These are phyloP conservation scores for Lentinula novae-zelandiae DNA, from an alignment of 1,284 basidiomycete genomes.

Conservation along the genomic window DNA sequence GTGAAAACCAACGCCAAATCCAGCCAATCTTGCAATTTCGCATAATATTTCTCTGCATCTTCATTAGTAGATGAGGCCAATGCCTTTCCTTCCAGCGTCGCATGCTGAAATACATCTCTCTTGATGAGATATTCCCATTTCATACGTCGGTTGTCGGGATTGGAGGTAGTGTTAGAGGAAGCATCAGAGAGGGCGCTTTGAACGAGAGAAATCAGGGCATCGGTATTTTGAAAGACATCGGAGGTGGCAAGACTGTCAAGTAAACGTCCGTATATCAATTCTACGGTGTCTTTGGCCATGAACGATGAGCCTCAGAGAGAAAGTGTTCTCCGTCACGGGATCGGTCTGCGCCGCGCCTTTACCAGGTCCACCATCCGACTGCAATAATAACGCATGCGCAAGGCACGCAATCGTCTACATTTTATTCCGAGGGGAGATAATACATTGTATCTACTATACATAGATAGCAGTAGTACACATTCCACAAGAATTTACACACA, in stretches of 20 bases:
- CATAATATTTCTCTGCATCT: conserved; percentile 48
- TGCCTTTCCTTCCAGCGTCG: conserved; percentile 41
- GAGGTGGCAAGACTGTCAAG: background rate
- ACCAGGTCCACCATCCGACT: no score
- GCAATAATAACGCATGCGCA: no score
- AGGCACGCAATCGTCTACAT: no score
- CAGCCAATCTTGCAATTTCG: conserved; percentile 54
- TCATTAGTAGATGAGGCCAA: conserved; percentile 32
- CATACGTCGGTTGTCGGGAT: background rate
- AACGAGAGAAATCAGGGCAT: background rate
- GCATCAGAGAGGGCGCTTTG: background rate
- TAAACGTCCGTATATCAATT: background rate
- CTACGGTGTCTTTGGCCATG: background rate
- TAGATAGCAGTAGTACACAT: no score
- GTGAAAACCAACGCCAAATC: conserved; percentile 72
- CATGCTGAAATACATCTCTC: conserved; percentile 1
- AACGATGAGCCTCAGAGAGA: no score
- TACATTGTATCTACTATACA: no score
- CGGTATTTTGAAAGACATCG: background rate
- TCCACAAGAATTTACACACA: no score
- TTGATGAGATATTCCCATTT: conserved; percentile 6
- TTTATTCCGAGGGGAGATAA: no score
- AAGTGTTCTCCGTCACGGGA: no score
- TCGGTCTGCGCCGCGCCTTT: no score
- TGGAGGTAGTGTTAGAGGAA: background rate